Base-by-base conservation (phyloP, 2,329 filamentous ascomycete genomes). In the Paraphoma chrysanthemicola region DNA sequence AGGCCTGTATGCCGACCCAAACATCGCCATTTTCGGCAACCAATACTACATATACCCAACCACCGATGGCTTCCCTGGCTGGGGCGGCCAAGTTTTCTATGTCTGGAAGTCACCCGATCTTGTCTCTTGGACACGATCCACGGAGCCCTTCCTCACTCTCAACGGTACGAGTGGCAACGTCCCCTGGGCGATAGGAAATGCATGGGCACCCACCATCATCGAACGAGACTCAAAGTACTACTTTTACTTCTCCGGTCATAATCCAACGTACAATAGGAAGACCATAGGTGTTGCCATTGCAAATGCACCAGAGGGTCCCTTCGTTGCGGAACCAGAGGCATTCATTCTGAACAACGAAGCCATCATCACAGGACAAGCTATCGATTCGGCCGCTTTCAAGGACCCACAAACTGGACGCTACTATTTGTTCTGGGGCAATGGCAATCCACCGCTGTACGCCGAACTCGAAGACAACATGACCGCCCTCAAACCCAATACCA, bases 371-470 rank as follows among this genome's bases (percentile, higher is more conserved):
- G 54, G 54, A 49, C 69, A 72, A 28, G 69, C 69, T 0, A 72
- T 72, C 29, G 69, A 71, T 41, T 56, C 69, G 1, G 66, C 57
- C 1, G 64, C 64, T 1, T 72, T 72, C 57, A 48, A 43, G 8
- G 69, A 72, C 38, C 69, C 67, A 0, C 62, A 53, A 0, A 68
- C 67, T 0, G 68, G 64, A 4, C 69, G 59, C 23, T 71, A 70
- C 54, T 72, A 70, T 28, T 55, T 72, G 11, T 70, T 70, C 55
- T 72, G 68, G 67, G 68, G 68, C 33, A 72, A 71, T 23, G 60
- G 57, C 2, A 51, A 18, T 0, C 60, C 62, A 0, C 54, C 64
- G 0, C 59, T 70, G 0, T 68, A 60, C 36, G 68, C 69, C 1
- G 63, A 72, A 39, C 56, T 72, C 7, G 51, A 51, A 14, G 64